Base-by-base conservation (phyloP, 192 early-diverging fungal species). In the Umbelopsis sp. region DNA sequence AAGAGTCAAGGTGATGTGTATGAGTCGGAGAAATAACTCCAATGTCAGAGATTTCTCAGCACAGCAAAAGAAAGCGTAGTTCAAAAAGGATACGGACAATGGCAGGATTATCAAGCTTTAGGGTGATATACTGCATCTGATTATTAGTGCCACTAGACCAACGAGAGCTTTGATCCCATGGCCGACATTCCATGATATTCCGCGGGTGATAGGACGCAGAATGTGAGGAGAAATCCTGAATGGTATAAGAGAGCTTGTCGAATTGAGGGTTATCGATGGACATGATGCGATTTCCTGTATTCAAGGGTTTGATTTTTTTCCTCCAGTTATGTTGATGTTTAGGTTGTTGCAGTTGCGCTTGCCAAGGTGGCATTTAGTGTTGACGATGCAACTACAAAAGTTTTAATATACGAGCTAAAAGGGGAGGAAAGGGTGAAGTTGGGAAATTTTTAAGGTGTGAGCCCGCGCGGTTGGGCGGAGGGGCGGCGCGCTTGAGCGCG, bases 91-190 rank as follows among this genome's bases (percentile, higher is more conserved):
- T 92, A 94, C 94, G 90, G 21, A 93, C 93, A 66, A 98, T 84
- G 33, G 91, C 85, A 61, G 93, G 86, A n/a, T 79, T 78, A 41
- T 94, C 93, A n/a, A 98, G 86, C 68, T 93, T 91, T 49, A 99
- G 74, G n/a, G 90, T 93, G 47, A 99, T 89, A 79, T 84, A 96
- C 84, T 99, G 97, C 76, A 87, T 79, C 70, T 98, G 96, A 80
- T 97, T 91, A 80, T 95, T 93, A 37, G 82, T 82, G 20, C 85
- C 90, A 44, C 87, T 89, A 35, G 95, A 92, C 97, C 97, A 99
- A 33, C 97, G 85, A 25, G 95, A 97, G 2, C 85, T 77, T 80
- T 97, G 94, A 72, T 98, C 95, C 55, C 85, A 83, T 25, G 97
- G 97, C 27, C 88, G 90, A 80, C 94, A 90, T 23, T 84, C 84